Conservation (phyloP, 1,139 yeast species). For the Schizosaccharomyces versatilis region DNA sequence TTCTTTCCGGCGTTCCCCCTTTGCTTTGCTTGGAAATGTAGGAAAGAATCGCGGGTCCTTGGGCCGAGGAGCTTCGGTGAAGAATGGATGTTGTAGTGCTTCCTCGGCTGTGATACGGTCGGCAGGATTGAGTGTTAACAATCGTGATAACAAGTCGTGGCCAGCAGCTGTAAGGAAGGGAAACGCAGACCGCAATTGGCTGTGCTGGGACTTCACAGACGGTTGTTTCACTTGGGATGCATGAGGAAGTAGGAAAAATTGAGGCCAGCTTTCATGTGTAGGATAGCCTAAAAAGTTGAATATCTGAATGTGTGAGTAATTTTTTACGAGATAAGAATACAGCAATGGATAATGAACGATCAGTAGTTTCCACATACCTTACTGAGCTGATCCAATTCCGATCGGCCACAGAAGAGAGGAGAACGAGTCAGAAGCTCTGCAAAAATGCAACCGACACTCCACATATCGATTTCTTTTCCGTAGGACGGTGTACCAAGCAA, state of each 20-base stretch:
- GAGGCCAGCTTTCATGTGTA: constrained; percentile 15
- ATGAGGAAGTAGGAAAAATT: constrained; percentile 13
- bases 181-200: constrained; percentile 8
- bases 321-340: not conserved
- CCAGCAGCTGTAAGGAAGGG: constrained; percentile 22
- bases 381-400: constrained; percentile 32
- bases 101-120: constrained; percentile 51
- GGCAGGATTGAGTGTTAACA: constrained; percentile 71
- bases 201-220: not conserved
- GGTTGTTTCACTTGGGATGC: constrained; percentile 12
- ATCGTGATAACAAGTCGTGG: constrained; percentile 35
- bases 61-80: constrained; percentile 32
- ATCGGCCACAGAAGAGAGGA: constrained; percentile 33
- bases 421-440: constrained; percentile 34
- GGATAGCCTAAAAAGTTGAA: constrained; percentile 13
- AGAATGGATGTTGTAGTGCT: constrained; percentile 57
- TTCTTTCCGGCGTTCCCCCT: not conserved
- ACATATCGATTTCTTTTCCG: constrained; percentile 34
- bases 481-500: constrained; percentile 33
- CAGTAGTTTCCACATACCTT: constrained; percentile 24
- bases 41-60: constrained; percentile 13
- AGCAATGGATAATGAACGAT: not conserved
- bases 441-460: constrained; percentile 37
- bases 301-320: constrained; percentile 5
- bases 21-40: constrained; percentile 10